A percentile compares a stretch with the other conserved stretches of the same genome.
Evolutionary conservation across 106 monocot genomes (phyloP).

Genomic region (Dioscorea zingiberensis): DNA sequence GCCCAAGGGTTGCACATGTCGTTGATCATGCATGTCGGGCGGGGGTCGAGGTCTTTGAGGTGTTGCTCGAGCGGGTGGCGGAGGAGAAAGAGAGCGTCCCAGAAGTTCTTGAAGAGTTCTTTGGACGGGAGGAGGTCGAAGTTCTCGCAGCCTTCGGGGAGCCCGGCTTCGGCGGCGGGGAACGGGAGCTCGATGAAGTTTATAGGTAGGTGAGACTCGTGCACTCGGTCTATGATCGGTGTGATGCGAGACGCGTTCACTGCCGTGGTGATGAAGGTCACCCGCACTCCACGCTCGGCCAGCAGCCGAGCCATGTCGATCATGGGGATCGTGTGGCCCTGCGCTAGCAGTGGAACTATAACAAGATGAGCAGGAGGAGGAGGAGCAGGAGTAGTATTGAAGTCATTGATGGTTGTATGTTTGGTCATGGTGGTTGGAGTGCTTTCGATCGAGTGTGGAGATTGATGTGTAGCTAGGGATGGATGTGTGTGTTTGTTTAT

Average conservation of each 20-base stretch:
- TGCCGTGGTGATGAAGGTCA: conserved; percentile 50
- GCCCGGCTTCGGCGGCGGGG: conserved; percentile 29
- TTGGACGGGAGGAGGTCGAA: conserved; percentile 8
- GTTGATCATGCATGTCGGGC: conserved; percentile 33
- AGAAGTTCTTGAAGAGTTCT: conserved; percentile 4
- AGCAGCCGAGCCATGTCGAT: conserved; percentile 43
- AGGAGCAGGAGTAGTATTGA: no score
- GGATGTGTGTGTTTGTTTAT: no score
- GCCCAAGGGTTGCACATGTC: conserved; percentile 40
- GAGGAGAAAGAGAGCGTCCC: conserved; percentile 18
- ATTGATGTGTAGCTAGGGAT: no score
- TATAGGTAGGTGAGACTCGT: conserved; percentile 11
- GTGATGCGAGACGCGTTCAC: conserved; percentile 28
- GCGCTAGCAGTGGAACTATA: conserved; percentile 45
- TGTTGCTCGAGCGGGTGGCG: conserved; percentile 15
- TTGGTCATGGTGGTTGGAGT: no score
- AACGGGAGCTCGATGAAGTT: conserved; percentile 34
- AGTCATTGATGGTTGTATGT: no score
- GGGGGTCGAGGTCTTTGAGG: conserved; percentile 2
- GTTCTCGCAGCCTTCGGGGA: conserved; percentile 46
- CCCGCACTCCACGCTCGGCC: conserved; percentile 33
- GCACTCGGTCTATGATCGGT: conserved; percentile 16
- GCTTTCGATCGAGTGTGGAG: no score
- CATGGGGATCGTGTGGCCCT: conserved; percentile 68
- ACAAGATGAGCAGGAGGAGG: conserved; percentile 22